These are phyloP conservation scores for Eucalyptus guilfoylei DNA, from an alignment of 345 rosid species.

Conservation along the genomic window DNA sequence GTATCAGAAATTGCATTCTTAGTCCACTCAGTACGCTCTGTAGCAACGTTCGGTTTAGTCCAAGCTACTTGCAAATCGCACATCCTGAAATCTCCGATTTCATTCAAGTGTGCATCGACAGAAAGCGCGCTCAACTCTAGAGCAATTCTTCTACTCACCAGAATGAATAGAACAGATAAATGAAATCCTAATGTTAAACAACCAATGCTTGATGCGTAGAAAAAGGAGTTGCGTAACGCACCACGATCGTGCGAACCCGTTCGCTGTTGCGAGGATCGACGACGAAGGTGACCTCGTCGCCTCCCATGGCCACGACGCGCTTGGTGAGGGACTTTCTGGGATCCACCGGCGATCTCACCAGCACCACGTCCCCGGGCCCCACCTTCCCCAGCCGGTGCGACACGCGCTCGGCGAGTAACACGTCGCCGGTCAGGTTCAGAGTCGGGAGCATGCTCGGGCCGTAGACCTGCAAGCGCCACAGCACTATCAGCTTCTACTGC, in stretches of 20 bases:
- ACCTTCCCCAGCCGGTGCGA: slow-evolving; percentile 57
- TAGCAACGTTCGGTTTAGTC: not conserved
- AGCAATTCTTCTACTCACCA: not conserved
- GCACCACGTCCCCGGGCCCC: slow-evolving; percentile 57
- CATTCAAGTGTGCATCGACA: not conserved
- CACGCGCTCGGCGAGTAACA: slow-evolving; percentile 43
- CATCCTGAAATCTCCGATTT: not conserved
- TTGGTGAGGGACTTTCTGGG: slow-evolving; percentile 50
- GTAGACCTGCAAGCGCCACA: slow-evolving; percentile 33
- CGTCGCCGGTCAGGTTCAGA: slow-evolving; percentile 59
- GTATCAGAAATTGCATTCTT: not conserved
- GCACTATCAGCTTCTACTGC: not conserved
- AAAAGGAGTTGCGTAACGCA: not conserved
- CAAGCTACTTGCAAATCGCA: not conserved
- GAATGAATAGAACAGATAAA: not conserved
- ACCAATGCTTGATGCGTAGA: not conserved
- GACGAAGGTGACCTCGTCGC: slow-evolving; percentile 47
- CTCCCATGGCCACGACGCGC: slow-evolving; percentile 60
- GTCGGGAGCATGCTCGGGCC: slow-evolving; percentile 89
- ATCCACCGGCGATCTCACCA: slow-evolving; percentile 62
- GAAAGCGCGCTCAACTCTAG: not conserved
- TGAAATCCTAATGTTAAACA: not conserved
- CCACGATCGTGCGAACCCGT: slow-evolving; percentile 16
- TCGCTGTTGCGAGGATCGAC: slow-evolving; percentile 22
- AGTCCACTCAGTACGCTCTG: not conserved